phyloP scores from a whole-genome alignment of 1,139 yeast species.

The Blastobotrys capitulatus region DNA sequence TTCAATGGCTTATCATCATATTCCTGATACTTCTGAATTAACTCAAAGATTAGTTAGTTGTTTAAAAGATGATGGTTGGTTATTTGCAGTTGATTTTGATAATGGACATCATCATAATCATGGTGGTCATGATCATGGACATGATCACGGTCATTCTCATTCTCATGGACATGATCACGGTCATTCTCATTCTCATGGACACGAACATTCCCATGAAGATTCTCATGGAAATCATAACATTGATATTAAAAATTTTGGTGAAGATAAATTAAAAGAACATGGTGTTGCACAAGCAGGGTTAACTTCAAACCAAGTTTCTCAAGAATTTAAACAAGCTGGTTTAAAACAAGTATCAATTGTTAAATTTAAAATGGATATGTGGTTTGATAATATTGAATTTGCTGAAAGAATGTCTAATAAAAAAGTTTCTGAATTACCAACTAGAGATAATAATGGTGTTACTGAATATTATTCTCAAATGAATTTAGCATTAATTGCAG shows the following conservation, averaged over 20 bases:
- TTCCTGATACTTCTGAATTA: conserved; percentile 21
- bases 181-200: not conserved
- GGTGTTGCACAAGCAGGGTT: conserved; percentile 5
- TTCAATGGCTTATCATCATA: conserved; percentile 30
- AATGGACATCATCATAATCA: not conserved
- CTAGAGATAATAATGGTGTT: conserved; percentile 2
- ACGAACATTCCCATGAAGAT: not conserved
- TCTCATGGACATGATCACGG: conserved; percentile 1
- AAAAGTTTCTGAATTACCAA: not conserved
- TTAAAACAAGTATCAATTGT: not conserved
- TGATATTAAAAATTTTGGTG: too few relatives aligned
- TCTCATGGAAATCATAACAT: not conserved
- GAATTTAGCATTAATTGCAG: conserved; percentile 4
- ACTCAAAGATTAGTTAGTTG: conserved; percentile 18
- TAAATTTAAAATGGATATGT: not conserved
- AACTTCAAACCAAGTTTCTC: not conserved
- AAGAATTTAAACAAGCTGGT: not conserved
- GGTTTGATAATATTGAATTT: not conserved
- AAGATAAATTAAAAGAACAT: not conserved
- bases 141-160: conserved; percentile 5
- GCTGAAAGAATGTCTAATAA: not conserved
- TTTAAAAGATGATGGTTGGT: conserved; percentile 24
- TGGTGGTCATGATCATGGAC: too few relatives aligned
- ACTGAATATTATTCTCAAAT: not conserved
- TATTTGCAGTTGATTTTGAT: conserved; percentile 25